phyloP scores from a whole-genome alignment of 2,329 filamentous ascomycete species.

The Paracoccidioides brasiliensis region DNA sequence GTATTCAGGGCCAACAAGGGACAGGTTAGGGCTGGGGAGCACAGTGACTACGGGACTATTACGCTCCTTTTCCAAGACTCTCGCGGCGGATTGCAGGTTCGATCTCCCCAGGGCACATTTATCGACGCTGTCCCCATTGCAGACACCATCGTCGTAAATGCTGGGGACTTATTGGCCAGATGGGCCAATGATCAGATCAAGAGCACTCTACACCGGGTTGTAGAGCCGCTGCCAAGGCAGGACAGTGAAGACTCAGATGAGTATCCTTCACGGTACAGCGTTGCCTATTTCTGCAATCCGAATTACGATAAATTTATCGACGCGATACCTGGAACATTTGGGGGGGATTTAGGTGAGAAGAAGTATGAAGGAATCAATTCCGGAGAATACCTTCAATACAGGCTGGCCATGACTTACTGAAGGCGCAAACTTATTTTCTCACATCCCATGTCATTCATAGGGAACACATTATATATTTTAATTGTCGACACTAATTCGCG shows the following conservation, averaged over 20 bases:
- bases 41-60: constrained; percentile 51
- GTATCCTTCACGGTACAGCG: constrained; percentile 70
- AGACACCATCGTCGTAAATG: constrained; percentile 75
- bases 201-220: constrained; percentile 79
- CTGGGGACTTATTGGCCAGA: constrained; percentile 69
- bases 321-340: constrained; percentile 66
- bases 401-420: constrained; percentile 61
- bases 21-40: constrained; percentile 64
- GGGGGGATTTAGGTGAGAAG: constrained; percentile 47
- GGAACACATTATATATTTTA: too few relatives aligned
- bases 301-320: constrained; percentile 66
- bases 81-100: constrained; percentile 46
- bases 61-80: constrained; percentile 45
- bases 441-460: too few relatives aligned
- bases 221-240: constrained; percentile 55
- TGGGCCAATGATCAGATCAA: constrained; percentile 91
- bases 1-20: constrained; percentile 54
- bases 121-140: constrained; percentile 73
- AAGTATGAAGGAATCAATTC: constrained; percentile 69
- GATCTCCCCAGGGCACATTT: constrained; percentile 61
- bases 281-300: constrained; percentile 89
- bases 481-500: too few relatives aligned
- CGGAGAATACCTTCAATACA: constrained; percentile 67
- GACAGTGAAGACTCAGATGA: constrained; percentile 37
- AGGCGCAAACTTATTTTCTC: too few relatives aligned